phyloP scores from a whole-genome alignment of 169 alveolate genomes.

The Eimeria acervulina region DNA sequence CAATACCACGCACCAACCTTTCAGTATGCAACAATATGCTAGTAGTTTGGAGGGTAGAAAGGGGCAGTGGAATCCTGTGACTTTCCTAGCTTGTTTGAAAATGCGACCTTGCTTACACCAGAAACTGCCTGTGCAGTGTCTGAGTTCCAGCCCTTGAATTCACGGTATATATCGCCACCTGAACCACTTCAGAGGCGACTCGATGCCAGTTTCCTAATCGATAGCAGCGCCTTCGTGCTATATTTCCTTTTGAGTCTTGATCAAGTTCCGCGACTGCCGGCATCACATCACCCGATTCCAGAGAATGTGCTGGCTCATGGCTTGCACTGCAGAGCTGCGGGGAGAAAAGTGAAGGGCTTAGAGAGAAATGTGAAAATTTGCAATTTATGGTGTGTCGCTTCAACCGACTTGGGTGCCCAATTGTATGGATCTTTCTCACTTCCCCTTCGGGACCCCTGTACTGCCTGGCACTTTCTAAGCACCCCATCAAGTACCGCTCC shows the following conservation, averaged over 20 bases:
- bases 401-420: constrained; percentile 67
- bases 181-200: neutral
- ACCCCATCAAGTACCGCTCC: constrained; percentile 72
- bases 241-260: neutral
- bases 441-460: constrained; percentile 76
- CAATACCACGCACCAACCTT: neutral
- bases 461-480: constrained; percentile 74
- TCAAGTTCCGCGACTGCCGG: constrained; percentile 35
- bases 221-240: neutral
- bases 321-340: neutral
- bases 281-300: neutral
- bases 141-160: constrained; percentile 59
- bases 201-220: neutral
- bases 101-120: neutral
- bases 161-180: constrained; percentile 60
- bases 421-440: constrained; percentile 34
- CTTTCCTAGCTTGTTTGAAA: too few relatives aligned
- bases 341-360: neutral
- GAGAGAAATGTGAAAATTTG: neutral
- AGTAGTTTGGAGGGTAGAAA: neutral
- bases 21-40: neutral
- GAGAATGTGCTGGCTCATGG: neutral
- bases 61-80: neutral
- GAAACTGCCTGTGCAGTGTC: constrained; percentile 42
- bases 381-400: neutral